A percentile compares a stretch with the other conserved stretches of the same genome.
Evolutionary conservation across 352 stramenopile genomes (phyloP).

Genomic region (Globisporangium nodosum): DNA sequence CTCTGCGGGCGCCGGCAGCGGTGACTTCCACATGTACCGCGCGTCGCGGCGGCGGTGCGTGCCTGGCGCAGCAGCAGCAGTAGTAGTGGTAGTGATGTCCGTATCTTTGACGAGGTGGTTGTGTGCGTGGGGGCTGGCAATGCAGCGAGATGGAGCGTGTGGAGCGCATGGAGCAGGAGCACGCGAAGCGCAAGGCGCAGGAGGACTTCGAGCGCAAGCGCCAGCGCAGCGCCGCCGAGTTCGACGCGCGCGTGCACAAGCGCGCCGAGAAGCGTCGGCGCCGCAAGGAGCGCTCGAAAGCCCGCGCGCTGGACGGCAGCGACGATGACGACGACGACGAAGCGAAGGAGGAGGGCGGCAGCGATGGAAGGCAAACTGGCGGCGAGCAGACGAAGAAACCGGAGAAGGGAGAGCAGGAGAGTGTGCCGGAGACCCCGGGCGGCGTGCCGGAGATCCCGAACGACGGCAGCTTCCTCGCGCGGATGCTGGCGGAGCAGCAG

Average conservation of each 20-base stretch:
- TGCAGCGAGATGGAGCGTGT: constrained; percentile 89
- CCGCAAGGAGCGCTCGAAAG: constrained; percentile 68
- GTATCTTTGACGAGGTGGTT: not conserved
- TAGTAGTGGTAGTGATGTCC: not conserved
- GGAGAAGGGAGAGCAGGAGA: constrained; percentile 1
- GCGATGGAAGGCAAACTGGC: not conserved
- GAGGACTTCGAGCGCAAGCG: constrained; percentile 65
- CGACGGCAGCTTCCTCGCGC: constrained; percentile 74
- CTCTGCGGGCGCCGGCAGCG: constrained; percentile 90
- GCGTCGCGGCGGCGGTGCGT: constrained; percentile 79
- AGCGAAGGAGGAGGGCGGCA: not conserved
- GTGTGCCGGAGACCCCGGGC: constrained; percentile 53
- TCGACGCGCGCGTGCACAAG: constrained; percentile 61
- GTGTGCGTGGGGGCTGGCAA: not conserved
- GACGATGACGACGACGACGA: constrained; percentile 12
- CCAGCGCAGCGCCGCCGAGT: constrained; percentile 60
- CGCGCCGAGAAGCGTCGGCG: constrained; percentile 71
- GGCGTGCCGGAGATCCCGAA: constrained; percentile 74
- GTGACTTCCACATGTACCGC: constrained; percentile 97
- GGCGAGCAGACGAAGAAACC: constrained; percentile 14
- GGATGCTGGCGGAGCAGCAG: constrained; percentile 64
- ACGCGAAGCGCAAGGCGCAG: constrained; percentile 57
- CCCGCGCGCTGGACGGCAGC: constrained; percentile 24
- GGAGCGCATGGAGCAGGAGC: constrained; percentile 81
- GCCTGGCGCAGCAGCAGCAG: not conserved